A percentile compares a stretch with the other conserved stretches of the same genome.
phyloP scores from a whole-genome alignment of 305 asterid genomes.

The Galium porrigens region DNA sequence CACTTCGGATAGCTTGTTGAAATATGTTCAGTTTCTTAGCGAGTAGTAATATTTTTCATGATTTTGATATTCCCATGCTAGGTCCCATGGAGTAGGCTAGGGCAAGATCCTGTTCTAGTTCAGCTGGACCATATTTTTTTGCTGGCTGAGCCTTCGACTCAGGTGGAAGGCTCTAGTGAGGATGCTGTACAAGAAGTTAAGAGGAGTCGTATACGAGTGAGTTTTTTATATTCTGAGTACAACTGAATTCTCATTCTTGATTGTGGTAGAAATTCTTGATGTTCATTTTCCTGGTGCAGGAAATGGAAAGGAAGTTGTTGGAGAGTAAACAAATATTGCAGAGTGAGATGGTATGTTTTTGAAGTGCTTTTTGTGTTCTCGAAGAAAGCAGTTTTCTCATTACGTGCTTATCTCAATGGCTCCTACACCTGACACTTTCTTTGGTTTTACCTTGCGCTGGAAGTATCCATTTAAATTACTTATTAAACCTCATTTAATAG shows the following conservation, averaged over 20 bases:
- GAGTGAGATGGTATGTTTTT: slow-evolving; percentile 60
- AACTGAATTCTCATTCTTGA: slow-evolving; percentile 7
- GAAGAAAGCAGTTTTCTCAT: background rate
- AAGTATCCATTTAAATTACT: background rate
- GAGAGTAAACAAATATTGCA: slow-evolving; percentile 56
- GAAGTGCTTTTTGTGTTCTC: background rate
- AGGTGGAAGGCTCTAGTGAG: slow-evolving; percentile 84
- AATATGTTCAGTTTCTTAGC: background rate
- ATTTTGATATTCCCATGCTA: slow-evolving; percentile 21
- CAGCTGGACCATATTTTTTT: slow-evolving; percentile 75
- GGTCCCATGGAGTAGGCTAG: slow-evolving; percentile 99
- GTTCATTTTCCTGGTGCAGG: slow-evolving; percentile 33
- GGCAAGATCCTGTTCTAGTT: slow-evolving; percentile 92
- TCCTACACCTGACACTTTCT: background rate
- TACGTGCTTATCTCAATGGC: background rate
- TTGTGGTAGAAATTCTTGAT: slow-evolving; percentile 14
- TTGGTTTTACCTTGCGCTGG: background rate
- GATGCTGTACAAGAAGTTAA: slow-evolving; percentile 87
- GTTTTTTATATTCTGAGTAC: slow-evolving; percentile 21
- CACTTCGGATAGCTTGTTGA: background rate
- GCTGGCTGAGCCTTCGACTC: slow-evolving; percentile 94
- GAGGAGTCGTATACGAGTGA: slow-evolving; percentile 69
- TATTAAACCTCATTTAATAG: background rate
- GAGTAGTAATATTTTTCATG: background rate
- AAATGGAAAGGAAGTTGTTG: slow-evolving; percentile 75